A percentile compares a stretch with the other conserved stretches of the same genome.
These are phyloP conservation scores for Lasiosphaeris hirsuta DNA, from an alignment of 495 filamentous ascomycete species.

Conservation along the genomic window DNA sequence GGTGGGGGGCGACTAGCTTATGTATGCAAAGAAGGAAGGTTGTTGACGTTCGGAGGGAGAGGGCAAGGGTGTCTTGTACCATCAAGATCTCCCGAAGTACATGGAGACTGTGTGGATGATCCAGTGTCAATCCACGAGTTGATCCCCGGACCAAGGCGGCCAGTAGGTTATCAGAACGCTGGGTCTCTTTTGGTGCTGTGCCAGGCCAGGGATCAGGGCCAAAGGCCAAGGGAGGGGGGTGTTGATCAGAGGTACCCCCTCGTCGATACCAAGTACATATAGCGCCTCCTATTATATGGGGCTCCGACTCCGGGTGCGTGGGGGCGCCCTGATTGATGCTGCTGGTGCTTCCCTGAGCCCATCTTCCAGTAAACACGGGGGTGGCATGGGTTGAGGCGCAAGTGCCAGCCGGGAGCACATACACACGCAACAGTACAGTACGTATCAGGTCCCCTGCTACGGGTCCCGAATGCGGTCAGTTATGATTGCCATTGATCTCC, in stretches of 20 bases:
- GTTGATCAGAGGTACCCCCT: conserved; percentile 47
- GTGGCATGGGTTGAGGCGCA: conserved; percentile 7
- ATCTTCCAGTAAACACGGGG: conserved; percentile 28
- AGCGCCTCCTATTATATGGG: conserved; percentile 47
- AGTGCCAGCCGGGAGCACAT: conserved; percentile 13
- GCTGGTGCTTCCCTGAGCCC: too few relatives aligned
- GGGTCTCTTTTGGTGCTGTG: conserved; percentile 41
- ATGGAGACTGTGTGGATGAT: too few relatives aligned
- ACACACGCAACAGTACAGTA: conserved; percentile 7
- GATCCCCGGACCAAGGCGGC: conserved; percentile 45
- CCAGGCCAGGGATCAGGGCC: conserved; percentile 47
- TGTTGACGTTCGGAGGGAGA: conserved; percentile 36
- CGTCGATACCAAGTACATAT: conserved; percentile 34
- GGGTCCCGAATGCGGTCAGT: conserved; percentile 18
- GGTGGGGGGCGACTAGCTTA: conserved; percentile 45
- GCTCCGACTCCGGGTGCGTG: conserved; percentile 42
- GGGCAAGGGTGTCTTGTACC: conserved; percentile 41
- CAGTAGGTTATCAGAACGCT: conserved; percentile 44
- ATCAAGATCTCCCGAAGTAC: conserved; percentile 50
- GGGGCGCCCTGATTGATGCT: too few relatives aligned
- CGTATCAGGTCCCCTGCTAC: conserved; percentile 11
- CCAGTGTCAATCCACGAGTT: conserved; percentile 44
- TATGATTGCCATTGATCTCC: conserved; percentile 32
- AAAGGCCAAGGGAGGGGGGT: conserved; percentile 27
- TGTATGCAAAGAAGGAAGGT: conserved; percentile 40